Evolutionary conservation across 2,329 filamentous ascomycete genomes (phyloP).

Genomic region (Bipolaris sorokiniana): DNA sequence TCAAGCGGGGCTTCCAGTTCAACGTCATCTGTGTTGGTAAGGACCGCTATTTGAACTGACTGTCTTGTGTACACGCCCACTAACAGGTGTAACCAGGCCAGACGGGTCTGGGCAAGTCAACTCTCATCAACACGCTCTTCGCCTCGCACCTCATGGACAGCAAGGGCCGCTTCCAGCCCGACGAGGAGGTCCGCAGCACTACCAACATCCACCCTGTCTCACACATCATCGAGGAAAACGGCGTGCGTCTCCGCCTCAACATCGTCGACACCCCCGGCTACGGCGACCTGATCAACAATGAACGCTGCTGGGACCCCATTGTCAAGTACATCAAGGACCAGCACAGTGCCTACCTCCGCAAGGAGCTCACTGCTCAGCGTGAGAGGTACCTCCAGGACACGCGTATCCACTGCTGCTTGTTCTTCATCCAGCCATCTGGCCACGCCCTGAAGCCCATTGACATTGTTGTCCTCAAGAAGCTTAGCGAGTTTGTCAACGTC

Average conservation of each 20-base stretch:
- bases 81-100: conserved; percentile 68
- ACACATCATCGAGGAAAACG: conserved; percentile 99
- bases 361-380: conserved; percentile 98
- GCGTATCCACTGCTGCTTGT: conserved; percentile 98
- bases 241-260: conserved; percentile 94
- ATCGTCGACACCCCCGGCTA: conserved; percentile 99
- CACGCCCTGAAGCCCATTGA: conserved; percentile 99
- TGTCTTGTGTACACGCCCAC: background rate
- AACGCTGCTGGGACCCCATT: conserved; percentile 99
- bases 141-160: conserved; percentile 99
- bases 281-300: conserved; percentile 98
- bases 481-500: conserved; percentile 98
- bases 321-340: conserved; percentile 99
- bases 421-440: conserved; percentile 98
- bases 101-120: conserved; percentile 98
- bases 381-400: conserved; percentile 99
- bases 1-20: conserved; percentile 99
- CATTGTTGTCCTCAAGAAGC: conserved; percentile 99
- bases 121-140: conserved; percentile 99
- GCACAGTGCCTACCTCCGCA: conserved; percentile 97
- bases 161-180: conserved; percentile 90
- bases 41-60: conserved; percentile 51
- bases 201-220: conserved; percentile 98
- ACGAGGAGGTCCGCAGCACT: conserved; percentile 91
- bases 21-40: conserved; percentile 99